These are phyloP conservation scores for Aethionema arabicum DNA, from an alignment of 345 rosid species.

Conservation along the genomic window DNA sequence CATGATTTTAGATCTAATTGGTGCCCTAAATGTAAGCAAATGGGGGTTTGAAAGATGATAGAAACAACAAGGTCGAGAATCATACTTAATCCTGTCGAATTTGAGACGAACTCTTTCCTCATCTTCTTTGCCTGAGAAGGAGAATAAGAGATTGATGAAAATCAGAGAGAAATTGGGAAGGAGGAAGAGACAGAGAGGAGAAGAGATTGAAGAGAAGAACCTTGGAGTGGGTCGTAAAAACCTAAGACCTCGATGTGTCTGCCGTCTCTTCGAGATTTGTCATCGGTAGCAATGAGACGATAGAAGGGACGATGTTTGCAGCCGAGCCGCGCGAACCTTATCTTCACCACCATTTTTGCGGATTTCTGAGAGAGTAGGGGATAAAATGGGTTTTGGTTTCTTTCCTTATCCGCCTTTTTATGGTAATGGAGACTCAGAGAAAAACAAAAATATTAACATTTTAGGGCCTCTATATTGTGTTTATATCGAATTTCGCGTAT, in stretches of 20 bases:
- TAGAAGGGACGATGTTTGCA: constrained; percentile 75
- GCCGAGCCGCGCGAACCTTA: constrained; percentile 71
- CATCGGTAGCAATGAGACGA: constrained; percentile 76
- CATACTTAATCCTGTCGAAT: constrained; percentile 88
- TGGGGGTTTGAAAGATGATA: background rate
- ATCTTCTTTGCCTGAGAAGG: constrained; percentile 68
- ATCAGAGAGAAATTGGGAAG: background rate
- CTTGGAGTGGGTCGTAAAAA: constrained; percentile 80
- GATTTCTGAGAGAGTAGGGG: background rate
- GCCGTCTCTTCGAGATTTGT: constrained; percentile 83
- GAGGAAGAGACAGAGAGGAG: background rate
- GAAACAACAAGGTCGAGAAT: background rate
- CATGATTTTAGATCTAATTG: constrained; percentile 1
- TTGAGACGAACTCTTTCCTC: constrained; percentile 78
- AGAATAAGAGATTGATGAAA: background rate
- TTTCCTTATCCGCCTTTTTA: too few relatives aligned
- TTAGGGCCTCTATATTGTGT: too few relatives aligned
- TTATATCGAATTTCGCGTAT: too few relatives aligned
- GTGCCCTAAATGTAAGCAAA: background rate
- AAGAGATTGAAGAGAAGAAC: constrained; percentile 32
- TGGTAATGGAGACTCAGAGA: too few relatives aligned
- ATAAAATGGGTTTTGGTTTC: background rate
- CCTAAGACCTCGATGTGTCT: constrained; percentile 82
- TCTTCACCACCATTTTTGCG: constrained; percentile 61
- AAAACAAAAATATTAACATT: too few relatives aligned